Evolutionary conservation across 768 basidiomycete species (phyloP).

Genomic region (Daedaleopsis sinensis): DNA sequence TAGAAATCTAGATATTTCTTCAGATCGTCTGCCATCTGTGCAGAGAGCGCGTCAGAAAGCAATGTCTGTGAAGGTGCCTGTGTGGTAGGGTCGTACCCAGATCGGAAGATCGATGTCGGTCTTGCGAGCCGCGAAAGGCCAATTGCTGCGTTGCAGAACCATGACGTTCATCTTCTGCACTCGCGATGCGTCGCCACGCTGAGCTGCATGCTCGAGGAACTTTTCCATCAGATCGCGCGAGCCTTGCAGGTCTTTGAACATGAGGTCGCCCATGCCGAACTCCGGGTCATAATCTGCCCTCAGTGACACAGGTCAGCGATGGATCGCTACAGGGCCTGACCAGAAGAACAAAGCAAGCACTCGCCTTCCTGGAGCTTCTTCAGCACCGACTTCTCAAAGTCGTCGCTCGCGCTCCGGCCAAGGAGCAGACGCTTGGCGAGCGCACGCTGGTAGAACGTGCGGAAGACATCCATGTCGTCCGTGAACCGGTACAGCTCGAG

Average conservation of each 20-base stretch:
- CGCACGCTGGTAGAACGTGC: slow-evolving; percentile 87
- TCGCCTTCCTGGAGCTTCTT: slow-evolving; percentile 81
- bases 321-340: background rate
- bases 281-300: slow-evolving; percentile 88
- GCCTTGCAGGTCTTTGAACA: slow-evolving; percentile 89
- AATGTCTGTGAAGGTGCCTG: too few relatives aligned
- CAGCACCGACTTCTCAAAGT: slow-evolving; percentile 83
- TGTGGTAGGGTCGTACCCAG: slow-evolving; percentile 39
- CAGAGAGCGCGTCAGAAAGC: background rate
- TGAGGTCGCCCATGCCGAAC: slow-evolving; percentile 90
- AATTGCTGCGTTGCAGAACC: slow-evolving; percentile 86
- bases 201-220: slow-evolving; percentile 52
- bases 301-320: background rate
- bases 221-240: slow-evolving; percentile 75
- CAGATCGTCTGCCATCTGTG: slow-evolving; percentile 76
- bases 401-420: slow-evolving; percentile 83
- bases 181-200: slow-evolving; percentile 27
- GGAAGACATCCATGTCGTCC: slow-evolving; percentile 92
- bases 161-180: slow-evolving; percentile 66
- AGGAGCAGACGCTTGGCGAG: slow-evolving; percentile 86
- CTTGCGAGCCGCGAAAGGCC: slow-evolving; percentile 74
- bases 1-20: slow-evolving; percentile 70
- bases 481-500: slow-evolving; percentile 83
- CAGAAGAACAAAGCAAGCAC: slow-evolving; percentile 35
- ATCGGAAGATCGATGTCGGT: slow-evolving; percentile 55